phyloP scores from a whole-genome alignment of 2,329 filamentous ascomycete genomes.

The Claviceps lovelessii region DNA sequence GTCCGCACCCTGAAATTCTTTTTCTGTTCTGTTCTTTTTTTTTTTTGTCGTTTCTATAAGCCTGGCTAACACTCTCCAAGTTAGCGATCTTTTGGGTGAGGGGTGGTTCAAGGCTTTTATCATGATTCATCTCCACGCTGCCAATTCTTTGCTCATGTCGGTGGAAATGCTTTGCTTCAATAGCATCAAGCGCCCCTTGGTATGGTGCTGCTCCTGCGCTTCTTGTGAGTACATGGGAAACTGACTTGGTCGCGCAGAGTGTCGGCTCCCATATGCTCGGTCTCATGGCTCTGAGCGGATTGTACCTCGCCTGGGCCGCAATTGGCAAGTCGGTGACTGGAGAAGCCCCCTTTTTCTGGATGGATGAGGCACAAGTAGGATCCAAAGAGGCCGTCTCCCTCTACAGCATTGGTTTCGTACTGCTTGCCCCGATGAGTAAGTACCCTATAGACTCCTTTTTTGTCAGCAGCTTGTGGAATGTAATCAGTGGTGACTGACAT shows the following conservation, averaged over 20 bases:
- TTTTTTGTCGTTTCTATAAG: too few relatives aligned
- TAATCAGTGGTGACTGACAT: slow-evolving; percentile 7
- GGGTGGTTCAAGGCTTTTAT: slow-evolving; percentile 33
- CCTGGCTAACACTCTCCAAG: slow-evolving; percentile 16
- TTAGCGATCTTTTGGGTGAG: slow-evolving; percentile 33
- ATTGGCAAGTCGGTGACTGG: slow-evolving; percentile 32
- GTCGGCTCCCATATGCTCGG: slow-evolving; percentile 29
- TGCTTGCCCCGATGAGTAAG: slow-evolving; percentile 31
- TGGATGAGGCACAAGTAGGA: slow-evolving; percentile 30
- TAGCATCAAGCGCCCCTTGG: slow-evolving; percentile 36
- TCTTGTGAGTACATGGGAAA: background rate
- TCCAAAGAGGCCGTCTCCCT: slow-evolving; percentile 29
- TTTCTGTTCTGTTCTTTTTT: too few relatives aligned
- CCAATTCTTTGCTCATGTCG: slow-evolving; percentile 28
- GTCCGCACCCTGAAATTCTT: background rate
- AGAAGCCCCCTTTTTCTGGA: slow-evolving; percentile 35
- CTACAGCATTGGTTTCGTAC: slow-evolving; percentile 30
- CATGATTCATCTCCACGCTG: slow-evolving; percentile 31
- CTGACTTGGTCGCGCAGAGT: slow-evolving; percentile 21
- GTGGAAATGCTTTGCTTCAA: slow-evolving; percentile 35
- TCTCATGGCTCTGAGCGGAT: slow-evolving; percentile 24
- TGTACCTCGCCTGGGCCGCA: slow-evolving; percentile 36
- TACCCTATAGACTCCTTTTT: slow-evolving; percentile 3
- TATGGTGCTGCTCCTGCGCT: slow-evolving; percentile 16
- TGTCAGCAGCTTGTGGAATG: background rate